These are phyloP conservation scores for Globisporangium ultimum DNA, from an alignment of 352 stramenopile genomes.

Conservation along the genomic window DNA sequence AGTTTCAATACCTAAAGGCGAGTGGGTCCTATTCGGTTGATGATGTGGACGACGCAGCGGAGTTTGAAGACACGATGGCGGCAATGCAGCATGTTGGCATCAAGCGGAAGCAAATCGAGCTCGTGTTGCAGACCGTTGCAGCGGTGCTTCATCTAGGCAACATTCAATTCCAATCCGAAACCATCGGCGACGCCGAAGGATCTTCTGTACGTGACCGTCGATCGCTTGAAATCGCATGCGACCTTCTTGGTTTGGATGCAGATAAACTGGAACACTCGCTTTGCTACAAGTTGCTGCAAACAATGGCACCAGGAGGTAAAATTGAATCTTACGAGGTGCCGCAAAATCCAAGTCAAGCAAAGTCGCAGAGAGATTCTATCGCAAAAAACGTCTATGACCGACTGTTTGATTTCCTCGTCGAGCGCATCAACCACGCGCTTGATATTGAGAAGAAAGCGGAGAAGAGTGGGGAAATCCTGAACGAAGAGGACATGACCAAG, in stretches of 20 bases:
- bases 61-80: slow-evolving; percentile 84
- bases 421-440: slow-evolving; percentile 84
- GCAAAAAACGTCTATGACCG: slow-evolving; percentile 96
- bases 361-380: slow-evolving; percentile 93
- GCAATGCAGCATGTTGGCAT: slow-evolving; percentile 88
- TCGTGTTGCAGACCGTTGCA: slow-evolving; percentile 83
- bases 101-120: slow-evolving; percentile 86
- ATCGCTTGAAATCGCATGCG: slow-evolving; percentile 62
- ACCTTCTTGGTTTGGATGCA: slow-evolving; percentile 65
- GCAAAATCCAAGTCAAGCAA: slow-evolving; percentile 84
- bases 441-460: slow-evolving; percentile 83
- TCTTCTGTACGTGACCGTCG: slow-evolving; percentile 43
- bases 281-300: slow-evolving; percentile 84
- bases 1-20: slow-evolving; percentile 87
- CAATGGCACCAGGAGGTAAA: slow-evolving; percentile 79
- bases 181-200: slow-evolving; percentile 71
- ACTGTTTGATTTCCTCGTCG: slow-evolving; percentile 97
- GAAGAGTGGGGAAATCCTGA: slow-evolving; percentile 71
- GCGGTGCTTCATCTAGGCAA: slow-evolving; percentile 82
- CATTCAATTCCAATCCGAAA: slow-evolving; percentile 55
- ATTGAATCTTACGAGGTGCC: slow-evolving; percentile 87
- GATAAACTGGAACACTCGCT: slow-evolving; percentile 64
- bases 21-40: slow-evolving; percentile 89
- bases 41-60: slow-evolving; percentile 89
- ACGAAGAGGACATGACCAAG: slow-evolving; percentile 71